These are phyloP conservation scores for Peronospora tabacina DNA, from an alignment of 352 stramenopile species.

Conservation along the genomic window DNA sequence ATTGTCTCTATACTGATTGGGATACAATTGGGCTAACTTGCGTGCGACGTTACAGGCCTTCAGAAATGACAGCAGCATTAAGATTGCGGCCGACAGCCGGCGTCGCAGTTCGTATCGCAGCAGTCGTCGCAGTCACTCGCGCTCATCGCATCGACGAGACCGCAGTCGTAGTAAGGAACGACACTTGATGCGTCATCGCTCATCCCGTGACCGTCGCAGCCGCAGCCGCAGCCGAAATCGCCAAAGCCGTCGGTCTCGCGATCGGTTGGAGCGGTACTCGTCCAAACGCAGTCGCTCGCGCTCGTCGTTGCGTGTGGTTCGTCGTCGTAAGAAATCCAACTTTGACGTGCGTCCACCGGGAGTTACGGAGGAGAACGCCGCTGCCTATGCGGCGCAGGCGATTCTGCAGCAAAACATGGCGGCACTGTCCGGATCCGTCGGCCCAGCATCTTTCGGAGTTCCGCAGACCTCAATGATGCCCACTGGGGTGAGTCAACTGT, in stretches of 20 bases:
- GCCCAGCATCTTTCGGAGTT: constrained; percentile 52
- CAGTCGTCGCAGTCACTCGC: constrained; percentile 37
- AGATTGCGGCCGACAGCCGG: constrained; percentile 15
- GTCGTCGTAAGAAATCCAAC: constrained; percentile 66
- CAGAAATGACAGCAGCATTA: constrained; percentile 13
- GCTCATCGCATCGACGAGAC: constrained; percentile 33
- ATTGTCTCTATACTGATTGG: neutral
- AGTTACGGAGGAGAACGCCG: constrained; percentile 77
- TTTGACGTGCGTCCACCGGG: constrained; percentile 77
- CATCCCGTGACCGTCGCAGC: constrained; percentile 35
- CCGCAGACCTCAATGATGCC: constrained; percentile 19
- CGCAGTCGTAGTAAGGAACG: constrained; percentile 34
- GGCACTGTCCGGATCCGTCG: constrained; percentile 50
- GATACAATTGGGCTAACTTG: constrained; percentile 1
- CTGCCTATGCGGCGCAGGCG: constrained; percentile 71
- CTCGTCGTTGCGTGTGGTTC: constrained; percentile 40
- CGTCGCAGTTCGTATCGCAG: constrained; percentile 32
- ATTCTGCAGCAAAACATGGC: constrained; percentile 84
- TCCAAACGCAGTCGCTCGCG: constrained; percentile 36
- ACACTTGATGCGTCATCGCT: constrained; percentile 35
- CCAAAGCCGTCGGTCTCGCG: constrained; percentile 25
- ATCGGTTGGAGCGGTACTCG: constrained; percentile 35
- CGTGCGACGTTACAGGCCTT: constrained; percentile 19
- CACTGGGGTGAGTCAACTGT: constrained; percentile 21
- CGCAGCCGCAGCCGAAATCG: constrained; percentile 39